Percentiles rank a stretch among this genome's conserved stretches.
Conservation (phyloP, 495 filamentous ascomycete species). For the Talaromyces nanjingensis region DNA sequence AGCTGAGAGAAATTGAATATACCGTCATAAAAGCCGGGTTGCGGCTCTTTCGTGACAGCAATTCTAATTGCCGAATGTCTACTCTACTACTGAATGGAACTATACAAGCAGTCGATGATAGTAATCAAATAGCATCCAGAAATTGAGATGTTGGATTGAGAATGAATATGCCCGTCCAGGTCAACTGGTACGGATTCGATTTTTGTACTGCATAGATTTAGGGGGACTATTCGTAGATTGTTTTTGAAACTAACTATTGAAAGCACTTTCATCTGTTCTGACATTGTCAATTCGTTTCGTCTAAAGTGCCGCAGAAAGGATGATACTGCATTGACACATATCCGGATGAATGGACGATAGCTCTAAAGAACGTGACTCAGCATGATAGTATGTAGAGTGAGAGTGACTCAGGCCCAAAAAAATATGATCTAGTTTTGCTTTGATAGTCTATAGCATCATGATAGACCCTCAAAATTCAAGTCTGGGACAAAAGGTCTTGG, state of each 20-base stretch:
- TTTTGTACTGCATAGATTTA: neutral
- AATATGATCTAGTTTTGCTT: neutral
- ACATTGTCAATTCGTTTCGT: neutral
- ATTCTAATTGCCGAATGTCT: neutral
- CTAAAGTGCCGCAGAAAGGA: neutral
- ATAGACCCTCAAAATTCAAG: neutral
- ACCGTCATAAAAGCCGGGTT: neutral
- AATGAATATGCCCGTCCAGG: neutral
- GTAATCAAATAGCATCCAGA: neutral
- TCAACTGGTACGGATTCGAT: neutral
- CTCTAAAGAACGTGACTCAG: neutral
- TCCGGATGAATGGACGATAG: neutral
- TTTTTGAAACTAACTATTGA: neutral
- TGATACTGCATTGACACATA: neutral
- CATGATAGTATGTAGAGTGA: neutral
- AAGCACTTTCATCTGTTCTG: neutral
- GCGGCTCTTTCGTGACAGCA: neutral
- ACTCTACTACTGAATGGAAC: neutral
- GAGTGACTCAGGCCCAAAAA: neutral
- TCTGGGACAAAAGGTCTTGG: neutral
- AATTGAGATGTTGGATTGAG: too few species aligned
- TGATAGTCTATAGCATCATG: neutral
- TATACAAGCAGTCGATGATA: neutral
- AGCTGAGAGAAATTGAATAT: constrained; percentile 22
- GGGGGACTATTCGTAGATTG: neutral